Evolutionary conservation across 2,329 filamentous ascomycete genomes (phyloP), one percentile per base, ranked within the genome.

Genomic region (Calonectria pauciramosa): DNA sequence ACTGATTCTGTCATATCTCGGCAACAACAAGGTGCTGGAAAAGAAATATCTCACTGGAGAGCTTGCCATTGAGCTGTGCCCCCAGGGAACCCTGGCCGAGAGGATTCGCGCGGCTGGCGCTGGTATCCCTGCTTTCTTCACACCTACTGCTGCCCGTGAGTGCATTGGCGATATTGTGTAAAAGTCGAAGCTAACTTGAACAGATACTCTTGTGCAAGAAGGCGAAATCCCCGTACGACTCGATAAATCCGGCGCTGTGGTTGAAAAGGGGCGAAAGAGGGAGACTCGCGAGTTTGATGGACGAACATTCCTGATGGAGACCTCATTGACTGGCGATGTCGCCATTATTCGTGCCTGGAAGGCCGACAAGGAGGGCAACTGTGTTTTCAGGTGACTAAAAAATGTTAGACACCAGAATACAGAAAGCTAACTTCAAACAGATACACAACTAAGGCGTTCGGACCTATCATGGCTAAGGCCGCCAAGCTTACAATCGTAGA

Each of bases 41-140:
- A 90, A 91, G 79, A 93, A 94, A 84, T 96, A 96, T 79, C 84
- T 96, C 44, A 91, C 89, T 0, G 94, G 94, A n/a, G 87, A 94
- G 79, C 91, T 96, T 79, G 92, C 93, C 9, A 89, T 96, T 76
- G 94, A 96, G 84, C 87, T 96, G 52, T 95, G 93, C 70, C 94
- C 94, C 0, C 94, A 96, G 80, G 94, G 94, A 6, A 94, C 93
- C 0, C 87, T 95, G 67, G 93, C 93, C 0, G 93, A 95, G 86
- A 89, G 94, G 77, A 90, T 95, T 79, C 88, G 94, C 52, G 93
- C 93, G 9, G 94, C 91, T 1, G 94, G 94, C 5, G 93, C 93
- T 30, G 94, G 94, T 11, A 95, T 96, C 66, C 94, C 94, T 1
- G 94, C 94, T 0, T 96, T 97, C 82, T 97, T 93, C 81, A 96